Evolutionary conservation across 768 basidiomycete genomes (phyloP).

Genomic region (Chalciporus piperatus): DNA sequence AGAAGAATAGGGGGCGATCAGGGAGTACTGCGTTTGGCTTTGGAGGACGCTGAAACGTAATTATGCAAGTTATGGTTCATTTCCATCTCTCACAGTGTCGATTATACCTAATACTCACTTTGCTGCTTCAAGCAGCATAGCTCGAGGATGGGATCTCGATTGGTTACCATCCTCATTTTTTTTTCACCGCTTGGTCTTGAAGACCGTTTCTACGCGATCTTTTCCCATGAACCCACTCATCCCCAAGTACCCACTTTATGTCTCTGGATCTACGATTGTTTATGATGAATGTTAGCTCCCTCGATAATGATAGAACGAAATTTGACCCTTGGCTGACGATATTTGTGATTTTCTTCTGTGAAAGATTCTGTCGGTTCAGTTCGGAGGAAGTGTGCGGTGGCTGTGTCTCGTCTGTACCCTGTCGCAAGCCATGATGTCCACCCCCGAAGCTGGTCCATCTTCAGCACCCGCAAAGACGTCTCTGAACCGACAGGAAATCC

Average conservation of each 20-base stretch:
- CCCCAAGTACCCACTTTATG: conserved; percentile 11
- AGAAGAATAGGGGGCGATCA: conserved; percentile 25
- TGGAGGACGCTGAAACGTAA: conserved; percentile 21
- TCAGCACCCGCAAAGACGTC: conserved; percentile 45
- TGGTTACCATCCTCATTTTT: conserved; percentile 8
- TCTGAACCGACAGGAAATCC: conserved; percentile 65
- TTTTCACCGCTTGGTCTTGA: conserved; percentile 21
- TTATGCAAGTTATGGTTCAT: conserved; percentile 15
- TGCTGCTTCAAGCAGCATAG: conserved; percentile 12
- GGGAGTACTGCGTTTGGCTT: conserved; percentile 25
- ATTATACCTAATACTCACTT: conserved; percentile 8
- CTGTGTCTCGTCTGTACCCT: conserved; percentile 3
- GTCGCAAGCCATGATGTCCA: conserved; percentile 33
- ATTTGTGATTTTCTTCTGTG: conserved; percentile 11
- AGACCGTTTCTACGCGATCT: conserved; percentile 19
- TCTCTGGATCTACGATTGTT: conserved; percentile 18
- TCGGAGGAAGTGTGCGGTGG: too few species aligned
- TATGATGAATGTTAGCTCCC: conserved; percentile 23
- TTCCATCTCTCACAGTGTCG: conserved; percentile 6
- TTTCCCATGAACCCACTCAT: conserved; percentile 2
- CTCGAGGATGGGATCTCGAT: conserved; percentile 5
- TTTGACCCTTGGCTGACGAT: conserved; percentile 3
- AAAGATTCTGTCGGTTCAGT: too few species aligned
- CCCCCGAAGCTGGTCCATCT: conserved; percentile 25
- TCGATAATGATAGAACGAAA: conserved; percentile 19